Conservation (phyloP, 768 basidiomycete species). For the Neoboletus brunneissimus region DNA sequence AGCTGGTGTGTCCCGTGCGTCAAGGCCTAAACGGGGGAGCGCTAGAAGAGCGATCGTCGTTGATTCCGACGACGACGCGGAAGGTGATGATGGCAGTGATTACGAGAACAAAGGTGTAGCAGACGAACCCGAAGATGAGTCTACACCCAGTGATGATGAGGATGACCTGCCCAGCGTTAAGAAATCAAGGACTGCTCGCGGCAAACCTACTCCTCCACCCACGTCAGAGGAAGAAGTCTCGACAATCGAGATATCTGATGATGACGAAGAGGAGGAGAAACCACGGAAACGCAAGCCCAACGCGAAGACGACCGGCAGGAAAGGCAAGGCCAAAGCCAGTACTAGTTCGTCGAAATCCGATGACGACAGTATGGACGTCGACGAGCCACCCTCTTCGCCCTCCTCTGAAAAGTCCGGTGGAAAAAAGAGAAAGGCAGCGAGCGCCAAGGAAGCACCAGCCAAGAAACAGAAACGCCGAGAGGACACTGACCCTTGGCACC, state of each 20-base stretch:
- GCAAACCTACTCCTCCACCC: constrained; percentile 29
- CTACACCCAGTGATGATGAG: constrained; percentile 23
- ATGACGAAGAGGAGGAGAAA: constrained; percentile 29
- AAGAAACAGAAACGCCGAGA: constrained; percentile 65
- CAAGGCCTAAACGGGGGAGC: constrained; percentile 37
- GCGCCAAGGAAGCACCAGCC: constrained; percentile 32
- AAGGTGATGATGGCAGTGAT: constrained; percentile 24
- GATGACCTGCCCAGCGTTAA: constrained; percentile 21
- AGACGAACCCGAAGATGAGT: constrained; percentile 42
- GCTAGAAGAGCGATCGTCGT: constrained; percentile 40
- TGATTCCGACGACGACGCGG: constrained; percentile 54
- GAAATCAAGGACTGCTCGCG: constrained; percentile 21
- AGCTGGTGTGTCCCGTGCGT: constrained; percentile 37
- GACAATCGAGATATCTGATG: constrained; percentile 22
- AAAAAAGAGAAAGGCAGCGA: constrained; percentile 45
- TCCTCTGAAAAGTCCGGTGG: constrained; percentile 36
- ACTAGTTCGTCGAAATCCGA: constrained; percentile 36
- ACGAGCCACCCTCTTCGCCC: constrained; percentile 40
- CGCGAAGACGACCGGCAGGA: constrained; percentile 19
- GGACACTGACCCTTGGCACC: constrained; percentile 73
- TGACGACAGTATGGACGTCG: constrained; percentile 56
- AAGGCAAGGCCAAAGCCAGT: constrained; percentile 22
- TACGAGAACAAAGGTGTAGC: constrained; percentile 29
- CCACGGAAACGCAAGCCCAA: constrained; percentile 31
- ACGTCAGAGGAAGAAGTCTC: constrained; percentile 33